Percentiles rank a stretch among this genome's conserved stretches.
Conservation (phyloP, 2,329 filamentous ascomycete genomes). For the Aspergillus brasiliensis region DNA sequence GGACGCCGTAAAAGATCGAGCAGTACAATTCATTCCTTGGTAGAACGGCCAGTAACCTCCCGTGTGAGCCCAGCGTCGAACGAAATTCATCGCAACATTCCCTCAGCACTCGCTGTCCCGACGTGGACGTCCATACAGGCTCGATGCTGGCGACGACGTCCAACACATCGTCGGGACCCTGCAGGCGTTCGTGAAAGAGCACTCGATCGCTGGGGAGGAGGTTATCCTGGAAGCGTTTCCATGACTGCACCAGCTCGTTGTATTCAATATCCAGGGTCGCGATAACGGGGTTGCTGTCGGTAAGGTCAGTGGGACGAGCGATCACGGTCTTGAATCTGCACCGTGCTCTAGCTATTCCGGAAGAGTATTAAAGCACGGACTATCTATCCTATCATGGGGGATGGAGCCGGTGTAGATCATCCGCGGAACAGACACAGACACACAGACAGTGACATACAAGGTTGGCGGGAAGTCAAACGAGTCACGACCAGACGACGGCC, state of each 20-base stretch:
- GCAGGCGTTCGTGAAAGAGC: slow-evolving; percentile 31
- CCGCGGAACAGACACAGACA: neutral
- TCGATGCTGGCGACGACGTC: slow-evolving; percentile 31
- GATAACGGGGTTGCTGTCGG: slow-evolving; percentile 31
- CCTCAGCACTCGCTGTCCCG: slow-evolving; percentile 30
- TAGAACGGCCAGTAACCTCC: slow-evolving; percentile 27
- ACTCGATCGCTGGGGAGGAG: slow-evolving; percentile 32
- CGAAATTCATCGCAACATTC: slow-evolving; percentile 32
- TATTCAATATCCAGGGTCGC: slow-evolving; percentile 42
- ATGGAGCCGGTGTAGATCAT: slow-evolving; percentile 16
- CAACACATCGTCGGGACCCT: slow-evolving; percentile 32
- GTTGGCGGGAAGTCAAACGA: slow-evolving; percentile 1
- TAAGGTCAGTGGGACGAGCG: neutral
- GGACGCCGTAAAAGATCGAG: slow-evolving; percentile 38
- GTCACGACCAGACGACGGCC: too few relatives aligned
- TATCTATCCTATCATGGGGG: neutral
- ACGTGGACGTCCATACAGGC: slow-evolving; percentile 30
- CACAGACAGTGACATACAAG: neutral
- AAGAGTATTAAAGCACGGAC: slow-evolving; percentile 4
- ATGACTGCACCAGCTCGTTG: slow-evolving; percentile 40
- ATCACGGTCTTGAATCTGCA: too few relatives aligned
- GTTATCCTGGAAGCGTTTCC: slow-evolving; percentile 37
- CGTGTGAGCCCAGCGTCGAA: slow-evolving; percentile 33
- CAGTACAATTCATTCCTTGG: slow-evolving; percentile 31
- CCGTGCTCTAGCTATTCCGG: neutral